A percentile compares a stretch with the other conserved stretches of the same genome.
Conservation (phyloP, 495 filamentous ascomycete genomes). For the Aspergillus steynii region DNA sequence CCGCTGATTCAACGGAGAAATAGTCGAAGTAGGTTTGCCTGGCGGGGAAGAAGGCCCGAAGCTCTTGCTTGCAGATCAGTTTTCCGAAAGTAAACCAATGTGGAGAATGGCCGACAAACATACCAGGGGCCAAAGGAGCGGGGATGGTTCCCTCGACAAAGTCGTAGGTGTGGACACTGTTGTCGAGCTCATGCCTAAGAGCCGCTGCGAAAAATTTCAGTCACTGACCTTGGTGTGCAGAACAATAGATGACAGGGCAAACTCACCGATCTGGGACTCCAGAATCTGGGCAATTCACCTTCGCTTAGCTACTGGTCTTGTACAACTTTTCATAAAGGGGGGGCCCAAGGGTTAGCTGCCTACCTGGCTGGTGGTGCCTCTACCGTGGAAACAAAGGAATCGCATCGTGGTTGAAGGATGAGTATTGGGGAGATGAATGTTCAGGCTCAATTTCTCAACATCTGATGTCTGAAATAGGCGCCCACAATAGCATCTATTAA, state of each 20-base stretch:
- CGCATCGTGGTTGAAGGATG: constrained; percentile 8
- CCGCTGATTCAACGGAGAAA: constrained; percentile 17
- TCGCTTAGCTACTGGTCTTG: too few species aligned
- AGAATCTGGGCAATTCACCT: constrained; percentile 4
- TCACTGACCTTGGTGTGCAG: too few species aligned
- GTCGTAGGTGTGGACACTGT: constrained; percentile 25
- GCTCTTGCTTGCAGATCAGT: constrained; percentile 5
- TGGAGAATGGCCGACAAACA: constrained; percentile 2
- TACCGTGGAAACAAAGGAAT: constrained; percentile 18
- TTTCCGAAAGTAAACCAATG: too few species aligned
- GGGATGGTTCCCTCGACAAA: constrained; percentile 30
- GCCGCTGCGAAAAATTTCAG: constrained; percentile 12
- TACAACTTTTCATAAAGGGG: too few species aligned
- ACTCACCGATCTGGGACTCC: constrained; percentile 12
- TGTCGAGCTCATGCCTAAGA: constrained; percentile 25
- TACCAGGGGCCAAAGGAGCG: constrained; percentile 22
- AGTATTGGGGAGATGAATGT: too few species aligned
- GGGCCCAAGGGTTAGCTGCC: not conserved
- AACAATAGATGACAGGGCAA: too few species aligned
- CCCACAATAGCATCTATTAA: not conserved
- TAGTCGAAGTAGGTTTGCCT: constrained; percentile 21
- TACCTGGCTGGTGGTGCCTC: constrained; percentile 14
- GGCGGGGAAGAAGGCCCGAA: constrained; percentile 14
- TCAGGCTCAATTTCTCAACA: too few species aligned
- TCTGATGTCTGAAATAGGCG: not conserved